Evolutionary conservation across 768 basidiomycete genomes (phyloP), one percentile per base, ranked within the genome.

Genomic region (Pleurotus pulmonarius): DNA sequence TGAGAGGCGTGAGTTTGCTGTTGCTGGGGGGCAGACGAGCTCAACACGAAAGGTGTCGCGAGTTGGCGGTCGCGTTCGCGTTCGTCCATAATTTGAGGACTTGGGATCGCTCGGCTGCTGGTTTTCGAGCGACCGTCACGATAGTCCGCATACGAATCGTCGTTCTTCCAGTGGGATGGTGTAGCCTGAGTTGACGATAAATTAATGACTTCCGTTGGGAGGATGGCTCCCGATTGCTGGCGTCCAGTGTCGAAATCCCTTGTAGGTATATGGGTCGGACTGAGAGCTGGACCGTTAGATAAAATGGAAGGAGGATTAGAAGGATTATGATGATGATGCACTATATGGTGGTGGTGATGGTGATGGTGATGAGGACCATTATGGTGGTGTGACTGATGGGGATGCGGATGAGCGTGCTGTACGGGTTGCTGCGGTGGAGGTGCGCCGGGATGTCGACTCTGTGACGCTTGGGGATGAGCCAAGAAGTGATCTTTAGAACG

Each of bases 31-130:
- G 79, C 75, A 26, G 78, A 74, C 4, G 81, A 75, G 5, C 70
- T 73, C 68, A 84, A 77, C 6, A 75, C 78, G 61, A 84, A 85
- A 2, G 83, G 79, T 40, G 76, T 79, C 5, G 82, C 74, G 46
- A 78, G 65, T 1, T 80, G 80, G 56, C 83, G 73, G 53, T 85
- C 83, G 38, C 75, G 73, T 13, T 79, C 80, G 38, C 76, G 73
- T 13, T 79, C 80, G 43, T 80, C 78, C 49, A 77, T 73, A 47
- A 71, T 60, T 25, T 68, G 61, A n/a, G 65, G 65, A 25, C 73
- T 73, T 20, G 72, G 71, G 20, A 77, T 75, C 12, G 76, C 63
- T n/a, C 69, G 76, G 20, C 71, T 63, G 63, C 64, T 73, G 60
- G 57, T 60, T 63, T 47, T 51, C 18, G 44, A 46, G 22, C 65